Evolutionary conservation across 208 protist species (phyloP).

Genomic region (Crithidia sp.): DNA sequence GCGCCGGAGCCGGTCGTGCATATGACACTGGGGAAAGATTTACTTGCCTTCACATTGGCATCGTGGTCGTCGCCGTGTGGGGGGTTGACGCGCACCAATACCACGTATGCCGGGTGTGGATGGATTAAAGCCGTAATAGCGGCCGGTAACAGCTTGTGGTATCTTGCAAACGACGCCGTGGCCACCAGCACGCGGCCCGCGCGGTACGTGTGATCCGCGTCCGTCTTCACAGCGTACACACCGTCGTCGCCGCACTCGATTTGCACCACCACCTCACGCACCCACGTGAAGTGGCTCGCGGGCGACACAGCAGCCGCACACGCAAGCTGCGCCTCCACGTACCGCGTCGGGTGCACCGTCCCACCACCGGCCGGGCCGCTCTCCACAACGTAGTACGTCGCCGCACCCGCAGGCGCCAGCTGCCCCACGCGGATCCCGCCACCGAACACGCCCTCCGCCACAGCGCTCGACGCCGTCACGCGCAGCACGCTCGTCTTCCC

Average conservation of each 20-base stretch:
- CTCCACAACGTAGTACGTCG: conserved; percentile 38
- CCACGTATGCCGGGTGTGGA: conserved; percentile 14
- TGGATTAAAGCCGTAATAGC: not conserved
- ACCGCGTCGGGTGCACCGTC: conserved; percentile 34
- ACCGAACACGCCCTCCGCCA: conserved; percentile 23
- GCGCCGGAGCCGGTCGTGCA: conserved; percentile 16
- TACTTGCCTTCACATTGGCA: conserved; percentile 23
- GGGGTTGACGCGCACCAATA: conserved; percentile 20
- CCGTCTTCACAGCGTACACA: conserved; percentile 28
- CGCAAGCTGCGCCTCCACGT: conserved; percentile 28
- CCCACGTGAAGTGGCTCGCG: conserved; percentile 11
- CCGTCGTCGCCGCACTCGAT: conserved; percentile 4
- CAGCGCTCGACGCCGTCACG: conserved; percentile 13
- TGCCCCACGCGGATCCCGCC: conserved; percentile 15
- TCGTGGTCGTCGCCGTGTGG: conserved; percentile 21
- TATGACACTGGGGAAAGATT: conserved; percentile 26
- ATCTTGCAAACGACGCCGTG: conserved; percentile 18
- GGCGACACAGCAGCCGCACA: conserved; percentile 17
- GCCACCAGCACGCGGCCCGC: conserved; percentile 32
- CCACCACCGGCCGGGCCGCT: conserved; percentile 20
- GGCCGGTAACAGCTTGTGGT: conserved; percentile 23
- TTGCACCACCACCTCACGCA: conserved; percentile 28
- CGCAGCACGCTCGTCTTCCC: conserved; percentile 22
- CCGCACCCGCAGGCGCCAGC: conserved; percentile 13
- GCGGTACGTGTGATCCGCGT: conserved; percentile 10